phyloP scores from a whole-genome alignment of 2,329 filamentous ascomycete genomes.

The Tolypocladium sp. region DNA sequence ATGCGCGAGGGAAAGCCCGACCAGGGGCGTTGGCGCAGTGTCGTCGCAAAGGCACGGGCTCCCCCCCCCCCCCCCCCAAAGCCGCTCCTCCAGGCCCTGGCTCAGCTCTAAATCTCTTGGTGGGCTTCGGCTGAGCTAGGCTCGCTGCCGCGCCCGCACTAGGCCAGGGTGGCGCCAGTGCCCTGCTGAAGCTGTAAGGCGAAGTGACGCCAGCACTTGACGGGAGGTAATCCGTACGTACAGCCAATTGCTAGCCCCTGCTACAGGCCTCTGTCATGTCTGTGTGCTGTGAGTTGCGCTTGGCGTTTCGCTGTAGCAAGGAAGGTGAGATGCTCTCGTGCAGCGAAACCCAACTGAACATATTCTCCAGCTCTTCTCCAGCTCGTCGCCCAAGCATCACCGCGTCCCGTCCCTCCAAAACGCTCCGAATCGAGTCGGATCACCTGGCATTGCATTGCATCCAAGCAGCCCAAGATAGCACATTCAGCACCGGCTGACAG shows the following conservation, averaged over 20 bases:
- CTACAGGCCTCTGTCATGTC: neutral
- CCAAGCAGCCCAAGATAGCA: neutral
- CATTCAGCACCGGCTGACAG: neutral
- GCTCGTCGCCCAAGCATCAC: neutral
- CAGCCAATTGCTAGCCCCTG: neutral
- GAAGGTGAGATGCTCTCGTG: neutral
- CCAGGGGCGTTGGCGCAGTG: neutral
- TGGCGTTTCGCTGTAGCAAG: neutral
- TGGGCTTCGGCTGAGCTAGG: constrained; percentile 2
- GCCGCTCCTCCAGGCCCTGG: neutral
- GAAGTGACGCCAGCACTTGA: neutral
- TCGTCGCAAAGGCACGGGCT: neutral
- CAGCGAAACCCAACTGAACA: neutral
- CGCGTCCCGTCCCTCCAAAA: neutral
- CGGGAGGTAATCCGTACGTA: too few species aligned
- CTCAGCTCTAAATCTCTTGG: neutral
- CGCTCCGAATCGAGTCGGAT: neutral
- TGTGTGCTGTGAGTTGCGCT: neutral
- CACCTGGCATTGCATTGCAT: neutral
- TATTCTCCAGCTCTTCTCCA: neutral
- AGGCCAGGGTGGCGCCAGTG: neutral
- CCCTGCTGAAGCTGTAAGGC: neutral
- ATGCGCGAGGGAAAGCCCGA: neutral
- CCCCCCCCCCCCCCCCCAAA: too few species aligned
- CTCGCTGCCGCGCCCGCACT: constrained; percentile 2